Evolutionary conservation across 306 rosid genomes (phyloP).

Genomic region (Cajanus cajan): DNA sequence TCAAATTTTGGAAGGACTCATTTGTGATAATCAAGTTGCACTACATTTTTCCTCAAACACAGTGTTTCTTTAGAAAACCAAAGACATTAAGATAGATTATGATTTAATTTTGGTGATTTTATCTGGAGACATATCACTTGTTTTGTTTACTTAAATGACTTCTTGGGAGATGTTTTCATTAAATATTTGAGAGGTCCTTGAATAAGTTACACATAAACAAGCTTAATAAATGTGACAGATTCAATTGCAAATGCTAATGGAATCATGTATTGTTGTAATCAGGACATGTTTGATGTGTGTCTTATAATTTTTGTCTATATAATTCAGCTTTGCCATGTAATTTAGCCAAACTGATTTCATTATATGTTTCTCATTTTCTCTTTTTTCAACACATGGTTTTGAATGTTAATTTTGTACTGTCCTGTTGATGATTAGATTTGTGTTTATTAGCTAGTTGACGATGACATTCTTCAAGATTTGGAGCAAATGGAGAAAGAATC

Average conservation of each 20-base stretch:
- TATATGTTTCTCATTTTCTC: neutral
- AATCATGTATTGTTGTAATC: neutral
- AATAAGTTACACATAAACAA: neutral
- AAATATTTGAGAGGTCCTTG: neutral
- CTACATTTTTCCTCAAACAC: neutral
- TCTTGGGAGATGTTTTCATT: neutral
- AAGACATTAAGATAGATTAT: neutral
- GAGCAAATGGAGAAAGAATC: conserved; percentile 91
- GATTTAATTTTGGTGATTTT: neutral
- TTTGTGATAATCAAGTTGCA: neutral
- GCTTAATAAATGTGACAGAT: neutral
- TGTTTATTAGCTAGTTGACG: conserved; percentile 70
- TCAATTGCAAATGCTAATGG: neutral
- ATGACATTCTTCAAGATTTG: conserved; percentile 57
- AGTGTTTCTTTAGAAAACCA: neutral
- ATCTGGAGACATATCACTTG: no score
- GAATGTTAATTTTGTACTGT: neutral
- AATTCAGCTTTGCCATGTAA: neutral
- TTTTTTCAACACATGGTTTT: neutral
- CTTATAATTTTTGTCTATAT: neutral
- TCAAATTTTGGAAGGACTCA: neutral
- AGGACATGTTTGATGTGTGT: neutral
- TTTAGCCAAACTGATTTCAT: neutral
- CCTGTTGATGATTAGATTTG: conserved; percentile 22
- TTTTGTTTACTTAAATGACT: neutral